These are phyloP conservation scores for Crithidia acanthocephali DNA, from an alignment of 208 protist species.

Conservation along the genomic window DNA sequence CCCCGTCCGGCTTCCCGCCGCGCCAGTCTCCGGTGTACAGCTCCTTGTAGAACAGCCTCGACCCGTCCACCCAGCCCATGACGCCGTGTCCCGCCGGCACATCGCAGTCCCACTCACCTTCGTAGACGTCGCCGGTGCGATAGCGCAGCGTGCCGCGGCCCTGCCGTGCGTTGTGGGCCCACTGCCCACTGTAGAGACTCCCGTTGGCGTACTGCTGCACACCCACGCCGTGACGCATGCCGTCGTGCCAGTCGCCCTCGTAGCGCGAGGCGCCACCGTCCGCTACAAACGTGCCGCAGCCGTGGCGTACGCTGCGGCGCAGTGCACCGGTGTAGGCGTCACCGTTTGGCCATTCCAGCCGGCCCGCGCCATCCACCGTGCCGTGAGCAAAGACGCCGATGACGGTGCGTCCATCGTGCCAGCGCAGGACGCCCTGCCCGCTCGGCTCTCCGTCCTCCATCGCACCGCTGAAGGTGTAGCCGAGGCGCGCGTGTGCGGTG, in stretches of 20 bases:
- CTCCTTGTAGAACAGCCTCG: conserved; percentile 47
- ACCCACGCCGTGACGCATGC: conserved; percentile 71
- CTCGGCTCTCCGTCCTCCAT: conserved; percentile 54
- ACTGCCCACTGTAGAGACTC: conserved; percentile 72
- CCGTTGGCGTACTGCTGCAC: conserved; percentile 71
- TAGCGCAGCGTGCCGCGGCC: conserved; percentile 70
- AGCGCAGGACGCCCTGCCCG: conserved; percentile 58
- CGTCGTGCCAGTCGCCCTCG: conserved; percentile 70
- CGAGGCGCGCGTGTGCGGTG: conserved; percentile 55
- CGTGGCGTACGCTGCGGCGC: conserved; percentile 72
- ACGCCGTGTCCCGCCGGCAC: conserved; percentile 62
- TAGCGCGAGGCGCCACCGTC: conserved; percentile 53
- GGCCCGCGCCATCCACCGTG: conserved; percentile 33
- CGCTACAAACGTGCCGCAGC: conserved; percentile 66
- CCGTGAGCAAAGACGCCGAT: conserved; percentile 52
- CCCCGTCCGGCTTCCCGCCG: conserved; percentile 61
- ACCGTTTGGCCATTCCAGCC: conserved; percentile 67
- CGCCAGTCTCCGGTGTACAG: conserved; percentile 85
- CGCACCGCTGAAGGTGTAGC: conserved; percentile 61
- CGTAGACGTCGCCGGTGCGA: conserved; percentile 71
- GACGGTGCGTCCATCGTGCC: conserved; percentile 54
- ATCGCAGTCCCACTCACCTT: conserved; percentile 69
- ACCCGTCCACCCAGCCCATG: conserved; percentile 78
- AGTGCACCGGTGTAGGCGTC: conserved; percentile 72
- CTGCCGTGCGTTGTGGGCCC: conserved; percentile 53